These are phyloP conservation scores for Schwanniomyces vanrijiae DNA, from an alignment of 805 yeast genomes.

Conservation along the genomic window DNA sequence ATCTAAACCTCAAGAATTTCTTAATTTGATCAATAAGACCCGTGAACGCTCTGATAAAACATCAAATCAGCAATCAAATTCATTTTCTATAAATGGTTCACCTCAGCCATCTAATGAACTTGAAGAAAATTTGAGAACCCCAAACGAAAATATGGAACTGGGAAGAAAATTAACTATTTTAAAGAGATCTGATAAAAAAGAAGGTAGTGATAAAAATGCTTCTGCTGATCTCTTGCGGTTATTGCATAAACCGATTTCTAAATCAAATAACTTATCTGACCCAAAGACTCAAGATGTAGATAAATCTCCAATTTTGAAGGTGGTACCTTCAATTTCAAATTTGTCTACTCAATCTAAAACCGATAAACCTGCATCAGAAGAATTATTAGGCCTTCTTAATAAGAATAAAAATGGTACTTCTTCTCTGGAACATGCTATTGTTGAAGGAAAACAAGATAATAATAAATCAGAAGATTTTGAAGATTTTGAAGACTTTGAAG, in stretches of 20 bases:
- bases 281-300: background rate
- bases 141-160: conserved; percentile 7
- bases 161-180: conserved; percentile 30
- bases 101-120: conserved; percentile 25
- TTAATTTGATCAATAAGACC: conserved; percentile 26
- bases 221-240: background rate
- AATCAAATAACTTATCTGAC: background rate
- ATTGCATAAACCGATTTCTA: background rate
- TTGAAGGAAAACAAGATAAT: background rate
- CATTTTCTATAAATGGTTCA: conserved; percentile 1
- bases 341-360: background rate
- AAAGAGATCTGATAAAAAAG: conserved; percentile 18
- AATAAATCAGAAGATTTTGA: conserved; percentile 14
- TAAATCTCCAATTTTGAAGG: background rate
- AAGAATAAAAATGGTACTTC: background rate
- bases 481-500: conserved; percentile 22
- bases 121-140: conserved; percentile 16
- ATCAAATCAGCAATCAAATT: background rate
- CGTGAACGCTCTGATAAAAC: background rate
- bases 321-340: background rate
- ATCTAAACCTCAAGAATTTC: conserved; percentile 21
- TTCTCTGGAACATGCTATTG: background rate
- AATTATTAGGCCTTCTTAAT: conserved; percentile 16
- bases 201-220: background rate
- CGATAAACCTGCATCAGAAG: conserved; percentile 7